Evolutionary conservation across 805 yeast genomes (phyloP), one percentile per base, ranked within the genome.

Genomic region (Cyberlindnera nakhonratchasimensis): DNA sequence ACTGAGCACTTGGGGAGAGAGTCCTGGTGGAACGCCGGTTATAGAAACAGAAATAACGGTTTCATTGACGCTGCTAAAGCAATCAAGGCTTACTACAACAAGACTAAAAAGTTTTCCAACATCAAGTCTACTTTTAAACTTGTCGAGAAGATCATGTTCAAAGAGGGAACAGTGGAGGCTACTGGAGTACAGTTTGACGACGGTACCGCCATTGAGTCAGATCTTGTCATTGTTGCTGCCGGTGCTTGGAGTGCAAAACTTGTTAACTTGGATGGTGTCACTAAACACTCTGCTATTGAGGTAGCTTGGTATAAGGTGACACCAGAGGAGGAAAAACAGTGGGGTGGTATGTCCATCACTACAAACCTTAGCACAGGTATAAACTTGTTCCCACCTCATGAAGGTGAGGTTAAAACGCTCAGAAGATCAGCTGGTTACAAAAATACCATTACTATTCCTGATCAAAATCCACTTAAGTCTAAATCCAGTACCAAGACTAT

Each of bases 201-300:
- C 28, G 50, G 47, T 4, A 10, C 13, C 7, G 13, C 17, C 16
- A 7, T 45, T n/a, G 5, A 7, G 12, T 7, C 41, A 20, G 50
- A 45, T 14, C 18, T 42, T 13, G 51, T 47, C 20, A 43, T 50
- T 25, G 43, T 47, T 13, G 47, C 50, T 19, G 43, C 54, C 16
- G 54, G 54, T 31, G 46, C 54, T 3, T 50, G 54, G 54, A 42
- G 46, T 35, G 42, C 48, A 10, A 43, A 45, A 32, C 34, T 50
- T 12, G 51, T 50, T 11, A 34, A 47, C 33, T 14, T 50, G 21
- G 40, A 34, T 10, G 45, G 43, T n/a, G 18, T 45, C 30, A 38
- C 43, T 18, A 37, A 37, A 10, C 42, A 38, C 4, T 40, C 50
- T 6, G 47, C 50, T 4, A 45, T 50, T 22, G 54, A 50, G 29